Evolutionary conservation across 2,329 filamentous ascomycete genomes (phyloP).

Genomic region (Aspergillus sp.): DNA sequence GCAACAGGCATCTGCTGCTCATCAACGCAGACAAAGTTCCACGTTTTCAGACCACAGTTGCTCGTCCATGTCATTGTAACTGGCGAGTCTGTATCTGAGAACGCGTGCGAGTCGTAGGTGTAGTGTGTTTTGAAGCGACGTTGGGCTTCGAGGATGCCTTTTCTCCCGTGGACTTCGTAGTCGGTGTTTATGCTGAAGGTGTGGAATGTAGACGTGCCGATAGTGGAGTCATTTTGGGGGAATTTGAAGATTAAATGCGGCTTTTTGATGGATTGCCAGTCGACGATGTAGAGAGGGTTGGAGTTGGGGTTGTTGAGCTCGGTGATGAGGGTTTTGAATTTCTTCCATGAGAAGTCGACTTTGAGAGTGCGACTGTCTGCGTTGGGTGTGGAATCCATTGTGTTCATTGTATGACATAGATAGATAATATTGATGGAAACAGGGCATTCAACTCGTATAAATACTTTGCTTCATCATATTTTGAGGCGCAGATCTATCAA

Average conservation of each 20-base stretch:
- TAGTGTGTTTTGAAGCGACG: slow-evolving; percentile 22
- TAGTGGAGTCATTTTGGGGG: slow-evolving; percentile 5
- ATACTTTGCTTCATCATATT: no score
- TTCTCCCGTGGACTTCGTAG: slow-evolving; percentile 19
- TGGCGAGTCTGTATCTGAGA: slow-evolving; percentile 13
- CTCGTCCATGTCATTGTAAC: slow-evolving; percentile 25
- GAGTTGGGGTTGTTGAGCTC: slow-evolving; percentile 9
- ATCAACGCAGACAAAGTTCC: slow-evolving; percentile 28
- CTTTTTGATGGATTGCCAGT: slow-evolving; percentile 10
- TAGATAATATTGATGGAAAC: no score
- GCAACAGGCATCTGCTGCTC: slow-evolving; percentile 23
- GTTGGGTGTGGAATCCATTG: no score
- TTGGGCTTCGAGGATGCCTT: slow-evolving; percentile 18
- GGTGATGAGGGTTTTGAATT: slow-evolving; percentile 15
- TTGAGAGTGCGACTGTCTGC: neutral
- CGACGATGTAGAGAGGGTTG: slow-evolving; percentile 16
- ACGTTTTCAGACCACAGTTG: slow-evolving; percentile 18
- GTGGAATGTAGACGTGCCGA: slow-evolving; percentile 19
- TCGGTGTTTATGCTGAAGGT: slow-evolving; percentile 21
- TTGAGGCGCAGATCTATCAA: no score
- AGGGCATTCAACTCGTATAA: no score
- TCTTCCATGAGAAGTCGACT: slow-evolving; percentile 24
- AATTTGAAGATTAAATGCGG: slow-evolving; percentile 16
- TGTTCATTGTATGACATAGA: no score
- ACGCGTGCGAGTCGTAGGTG: slow-evolving; percentile 21